Evolutionary conservation across 805 yeast genomes (phyloP).

Genomic region (Saturnispora dispora): DNA sequence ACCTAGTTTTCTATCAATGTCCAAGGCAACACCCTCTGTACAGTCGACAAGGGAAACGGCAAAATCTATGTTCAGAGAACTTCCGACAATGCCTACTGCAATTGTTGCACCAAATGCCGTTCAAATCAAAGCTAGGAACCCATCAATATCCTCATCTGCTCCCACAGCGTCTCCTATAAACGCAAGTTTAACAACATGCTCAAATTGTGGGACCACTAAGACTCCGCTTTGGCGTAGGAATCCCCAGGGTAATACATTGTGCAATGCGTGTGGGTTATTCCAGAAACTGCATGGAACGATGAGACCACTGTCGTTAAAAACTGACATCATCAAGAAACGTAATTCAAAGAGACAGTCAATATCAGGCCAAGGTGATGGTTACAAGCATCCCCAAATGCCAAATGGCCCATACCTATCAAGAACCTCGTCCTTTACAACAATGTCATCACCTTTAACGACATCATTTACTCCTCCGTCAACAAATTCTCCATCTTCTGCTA

Average conservation of each 20-base stretch:
- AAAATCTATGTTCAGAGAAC: slow-evolving; percentile 4
- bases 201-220: slow-evolving; percentile 48
- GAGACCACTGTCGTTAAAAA: slow-evolving; percentile 45
- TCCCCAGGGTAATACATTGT: slow-evolving; percentile 48
- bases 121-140: slow-evolving; percentile 8
- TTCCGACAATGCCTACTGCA: slow-evolving; percentile 5
- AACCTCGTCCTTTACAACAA: slow-evolving; percentile 1
- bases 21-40: not conserved
- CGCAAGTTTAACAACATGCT: slow-evolving; percentile 26
- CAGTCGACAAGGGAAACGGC: slow-evolving; percentile 4
- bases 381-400: slow-evolving; percentile 9
- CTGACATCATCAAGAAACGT: slow-evolving; percentile 68
- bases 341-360: slow-evolving; percentile 34
- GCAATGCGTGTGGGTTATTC: slow-evolving; percentile 59
- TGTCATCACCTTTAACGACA: slow-evolving; percentile 5
- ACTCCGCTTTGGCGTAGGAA: slow-evolving; percentile 59
- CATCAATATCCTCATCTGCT: slow-evolving; percentile 4
- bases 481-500: slow-evolving; percentile 7
- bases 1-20: slow-evolving; percentile 1
- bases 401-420: not conserved
- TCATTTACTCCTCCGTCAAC: slow-evolving; percentile 5
- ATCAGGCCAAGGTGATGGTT: slow-evolving; percentile 14
- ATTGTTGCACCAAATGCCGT: slow-evolving; percentile 7
- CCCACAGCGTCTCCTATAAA: slow-evolving; percentile 4
- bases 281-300: slow-evolving; percentile 54